Evolutionary conservation across 1,284 basidiomycete genomes (phyloP), one percentile per base, ranked within the genome.

Genomic region (Moesziomyces parantarcticus): DNA sequence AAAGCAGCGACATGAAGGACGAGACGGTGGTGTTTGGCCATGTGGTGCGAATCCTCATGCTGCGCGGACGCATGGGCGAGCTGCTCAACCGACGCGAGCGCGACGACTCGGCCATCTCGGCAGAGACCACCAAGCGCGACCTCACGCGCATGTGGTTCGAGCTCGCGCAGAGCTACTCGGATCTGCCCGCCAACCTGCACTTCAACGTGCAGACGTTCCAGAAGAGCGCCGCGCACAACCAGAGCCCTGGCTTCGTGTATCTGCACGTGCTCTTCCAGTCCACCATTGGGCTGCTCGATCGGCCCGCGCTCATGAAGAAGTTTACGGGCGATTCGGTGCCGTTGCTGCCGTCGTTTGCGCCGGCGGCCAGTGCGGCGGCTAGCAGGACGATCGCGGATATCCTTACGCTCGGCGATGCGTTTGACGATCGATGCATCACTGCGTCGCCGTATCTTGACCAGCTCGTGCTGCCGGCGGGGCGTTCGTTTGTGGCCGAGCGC

Each of bases 141-240:
- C 64, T 76, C 21, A 67, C 59, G 23, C 49, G 66, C 18, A 69
- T 79, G 68, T 79, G 77, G 77, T 61, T 64, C 40, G 76, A 79
- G 36, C 58, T 77, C 18, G 74, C 72, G 14, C 74, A 73, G 51
- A 76, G 71, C 63, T 76, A 76, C 50, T 54, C 74, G 11, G 58
- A 73, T 9, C 49, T 78, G 25, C 77, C 77, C 1, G 25, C 62
- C 13, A 54, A 67, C 22, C 59, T 79, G 34, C 73, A 73, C 50
- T 79, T 79, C 53, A 75, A 75, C 49, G 75, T 79, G 20, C 70
- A 75, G 50, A 77, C 72, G 7, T 79, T 79, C 54, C 66, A 75
- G 65, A 61, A 65, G 47, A 72, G 74, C 20, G 75, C 75, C 3
- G 57, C 63, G 29, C 62, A 68, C 29, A 66, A 77, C 49, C 67